Conservation (phyloP, 2,329 filamentous ascomycete species). For the Pseudogymnoascus sp. region DNA sequence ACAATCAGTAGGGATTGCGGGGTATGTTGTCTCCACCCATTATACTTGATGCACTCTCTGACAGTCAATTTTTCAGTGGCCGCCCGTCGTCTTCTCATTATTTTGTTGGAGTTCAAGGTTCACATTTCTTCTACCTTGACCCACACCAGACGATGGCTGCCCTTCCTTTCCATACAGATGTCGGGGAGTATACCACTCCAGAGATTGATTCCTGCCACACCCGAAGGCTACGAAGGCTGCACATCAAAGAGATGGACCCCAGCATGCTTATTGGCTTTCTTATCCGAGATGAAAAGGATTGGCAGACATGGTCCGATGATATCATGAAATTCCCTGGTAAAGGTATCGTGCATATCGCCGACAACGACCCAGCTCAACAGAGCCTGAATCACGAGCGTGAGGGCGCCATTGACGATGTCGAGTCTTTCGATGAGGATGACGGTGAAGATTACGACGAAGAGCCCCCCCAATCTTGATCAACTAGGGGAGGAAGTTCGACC, state of each 20-base stretch:
- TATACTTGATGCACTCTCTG: neutral
- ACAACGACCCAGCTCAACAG: conserved; percentile 52
- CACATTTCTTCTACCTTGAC: conserved; percentile 86
- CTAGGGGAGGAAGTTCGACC: neutral
- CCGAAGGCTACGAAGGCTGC: conserved; percentile 68
- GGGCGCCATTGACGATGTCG: conserved; percentile 79
- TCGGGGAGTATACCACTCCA: conserved; percentile 53
- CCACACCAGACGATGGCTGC: conserved; percentile 78
- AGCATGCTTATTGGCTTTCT: conserved; percentile 96
- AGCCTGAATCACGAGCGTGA: conserved; percentile 50
- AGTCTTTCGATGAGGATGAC: conserved; percentile 70
- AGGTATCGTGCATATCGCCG: conserved; percentile 74
- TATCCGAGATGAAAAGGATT: conserved; percentile 73
- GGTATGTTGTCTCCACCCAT: conserved; percentile 44
- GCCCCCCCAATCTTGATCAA: neutral
- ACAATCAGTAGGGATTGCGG: conserved; percentile 93
- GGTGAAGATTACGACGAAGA: conserved; percentile 31
- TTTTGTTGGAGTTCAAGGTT: conserved; percentile 64
- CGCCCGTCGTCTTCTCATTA: conserved; percentile 76
- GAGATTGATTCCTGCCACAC: conserved; percentile 84
- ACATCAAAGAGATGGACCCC: conserved; percentile 89
- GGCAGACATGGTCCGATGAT: conserved; percentile 70
- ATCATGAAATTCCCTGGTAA: conserved; percentile 71
- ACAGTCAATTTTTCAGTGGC: conserved; percentile 47
- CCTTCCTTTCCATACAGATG: conserved; percentile 53